Evolutionary conservation across 2,329 filamentous ascomycete genomes (phyloP).

Genomic region (Aspergillus sp.): DNA sequence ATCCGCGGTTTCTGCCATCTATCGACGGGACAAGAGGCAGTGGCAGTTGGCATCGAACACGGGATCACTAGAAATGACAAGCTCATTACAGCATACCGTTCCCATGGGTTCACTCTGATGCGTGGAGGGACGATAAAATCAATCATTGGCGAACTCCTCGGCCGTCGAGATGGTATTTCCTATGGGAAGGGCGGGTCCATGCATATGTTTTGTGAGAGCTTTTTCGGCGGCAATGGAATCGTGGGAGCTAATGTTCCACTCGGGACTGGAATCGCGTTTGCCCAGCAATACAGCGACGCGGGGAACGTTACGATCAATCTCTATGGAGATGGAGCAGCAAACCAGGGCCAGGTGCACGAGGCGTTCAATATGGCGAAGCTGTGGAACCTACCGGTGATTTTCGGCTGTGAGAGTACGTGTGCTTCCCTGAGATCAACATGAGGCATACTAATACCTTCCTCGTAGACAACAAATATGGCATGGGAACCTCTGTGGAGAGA

Average conservation of each 20-base stretch:
- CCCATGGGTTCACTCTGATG: constrained; percentile 96
- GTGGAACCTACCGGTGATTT: constrained; percentile 90
- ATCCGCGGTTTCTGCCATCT: constrained; percentile 98
- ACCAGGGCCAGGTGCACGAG: constrained; percentile 98
- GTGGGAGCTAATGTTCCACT: constrained; percentile 96
- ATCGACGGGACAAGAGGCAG: constrained; percentile 93
- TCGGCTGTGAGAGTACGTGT: constrained; percentile 89
- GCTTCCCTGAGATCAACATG: constrained; percentile 35
- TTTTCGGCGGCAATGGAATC: constrained; percentile 97
- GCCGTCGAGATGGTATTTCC: constrained; percentile 87
- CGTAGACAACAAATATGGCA: constrained; percentile 97
- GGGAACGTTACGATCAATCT: constrained; percentile 81
- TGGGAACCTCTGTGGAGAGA: constrained; percentile 91
- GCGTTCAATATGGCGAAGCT: constrained; percentile 99
- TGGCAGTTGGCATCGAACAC: constrained; percentile 92
- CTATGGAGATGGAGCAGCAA: constrained; percentile 94
- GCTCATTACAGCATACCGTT: constrained; percentile 93
- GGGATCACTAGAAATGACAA: constrained; percentile 85
- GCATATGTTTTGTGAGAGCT: constrained; percentile 97
- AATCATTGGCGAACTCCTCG: constrained; percentile 90
- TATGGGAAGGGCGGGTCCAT: constrained; percentile 98
- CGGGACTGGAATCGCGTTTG: constrained; percentile 89
- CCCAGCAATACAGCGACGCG: constrained; percentile 82
- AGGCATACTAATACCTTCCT: constrained; percentile 2
- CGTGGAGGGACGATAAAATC: constrained; percentile 81